These are phyloP conservation scores for Choiromyces venosus DNA, from an alignment of 495 filamentous ascomycete genomes.

Conservation along the genomic window DNA sequence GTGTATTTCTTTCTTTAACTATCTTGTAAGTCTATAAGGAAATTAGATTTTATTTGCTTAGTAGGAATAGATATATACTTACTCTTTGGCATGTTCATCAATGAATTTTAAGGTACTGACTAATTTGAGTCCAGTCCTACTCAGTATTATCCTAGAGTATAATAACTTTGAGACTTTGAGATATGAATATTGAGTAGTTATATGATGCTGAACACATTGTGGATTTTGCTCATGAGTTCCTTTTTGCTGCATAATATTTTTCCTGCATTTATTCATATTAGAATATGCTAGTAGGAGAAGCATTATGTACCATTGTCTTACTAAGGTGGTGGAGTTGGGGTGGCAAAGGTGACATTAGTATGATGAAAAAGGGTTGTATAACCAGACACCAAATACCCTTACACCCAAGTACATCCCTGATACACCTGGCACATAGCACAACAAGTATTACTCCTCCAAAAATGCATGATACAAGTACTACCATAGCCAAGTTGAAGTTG, in stretches of 20 bases:
- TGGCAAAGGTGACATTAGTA: background rate
- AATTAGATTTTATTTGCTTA: background rate
- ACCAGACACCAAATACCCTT: too few species aligned
- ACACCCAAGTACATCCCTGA: background rate
- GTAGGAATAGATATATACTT: background rate
- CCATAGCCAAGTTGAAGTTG: too few species aligned
- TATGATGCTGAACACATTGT: background rate
- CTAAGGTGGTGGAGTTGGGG: background rate
- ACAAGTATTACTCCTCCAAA: too few species aligned
- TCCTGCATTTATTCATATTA: background rate
- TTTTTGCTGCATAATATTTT: background rate
- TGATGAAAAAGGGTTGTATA: background rate
- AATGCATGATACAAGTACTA: too few species aligned
- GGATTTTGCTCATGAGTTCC: background rate
- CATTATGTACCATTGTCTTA: too few species aligned
- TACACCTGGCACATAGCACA: too few species aligned
- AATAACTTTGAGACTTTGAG: background rate
- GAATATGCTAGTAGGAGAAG: background rate
- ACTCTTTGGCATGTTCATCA: background rate
- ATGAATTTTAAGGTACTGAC: background rate
- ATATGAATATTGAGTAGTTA: background rate
- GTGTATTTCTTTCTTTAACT: conserved; percentile 5
- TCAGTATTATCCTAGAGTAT: background rate
- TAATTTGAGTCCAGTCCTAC: background rate
- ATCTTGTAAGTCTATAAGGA: conserved; percentile 3